These are phyloP conservation scores for Nannizzia gypsea DNA, from an alignment of 2,329 filamentous ascomycete genomes.

Conservation along the genomic window DNA sequence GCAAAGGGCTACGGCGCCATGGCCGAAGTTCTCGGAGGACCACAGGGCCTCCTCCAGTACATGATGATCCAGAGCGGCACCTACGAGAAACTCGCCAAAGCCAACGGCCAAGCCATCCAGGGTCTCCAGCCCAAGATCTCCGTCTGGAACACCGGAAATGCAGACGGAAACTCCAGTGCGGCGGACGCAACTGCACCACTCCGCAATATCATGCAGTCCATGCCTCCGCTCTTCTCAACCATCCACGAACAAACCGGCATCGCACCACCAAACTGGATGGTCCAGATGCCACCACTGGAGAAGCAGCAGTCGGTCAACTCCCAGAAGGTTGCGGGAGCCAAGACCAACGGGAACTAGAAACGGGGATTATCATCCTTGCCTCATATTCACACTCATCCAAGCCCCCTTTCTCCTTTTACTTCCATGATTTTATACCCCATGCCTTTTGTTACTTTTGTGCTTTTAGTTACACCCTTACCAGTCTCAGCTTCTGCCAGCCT, in stretches of 20 bases:
- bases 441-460: neutral
- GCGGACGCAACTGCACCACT: constrained; percentile 53
- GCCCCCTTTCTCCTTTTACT: neutral
- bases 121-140: constrained; percentile 82
- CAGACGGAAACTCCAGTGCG: constrained; percentile 25
- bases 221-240: constrained; percentile 70
- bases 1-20: constrained; percentile 68
- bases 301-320: constrained; percentile 10
- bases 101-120: constrained; percentile 62
- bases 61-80: constrained; percentile 78
- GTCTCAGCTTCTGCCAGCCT: neutral
- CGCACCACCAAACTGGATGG: constrained; percentile 61
- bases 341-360: neutral
- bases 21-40: constrained; percentile 61
- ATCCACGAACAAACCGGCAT: constrained; percentile 87
- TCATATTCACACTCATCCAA: neutral
- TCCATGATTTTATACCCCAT: neutral
- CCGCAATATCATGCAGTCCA: constrained; percentile 70
- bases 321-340: neutral
- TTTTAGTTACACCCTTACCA: neutral
- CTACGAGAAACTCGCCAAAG: constrained; percentile 63
- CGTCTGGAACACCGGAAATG: constrained; percentile 67
- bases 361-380: neutral
- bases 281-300: constrained; percentile 36
- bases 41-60: constrained; percentile 66